phyloP scores from a whole-genome alignment of 2,329 filamentous ascomycete species.

The Magnaporthales sp. region DNA sequence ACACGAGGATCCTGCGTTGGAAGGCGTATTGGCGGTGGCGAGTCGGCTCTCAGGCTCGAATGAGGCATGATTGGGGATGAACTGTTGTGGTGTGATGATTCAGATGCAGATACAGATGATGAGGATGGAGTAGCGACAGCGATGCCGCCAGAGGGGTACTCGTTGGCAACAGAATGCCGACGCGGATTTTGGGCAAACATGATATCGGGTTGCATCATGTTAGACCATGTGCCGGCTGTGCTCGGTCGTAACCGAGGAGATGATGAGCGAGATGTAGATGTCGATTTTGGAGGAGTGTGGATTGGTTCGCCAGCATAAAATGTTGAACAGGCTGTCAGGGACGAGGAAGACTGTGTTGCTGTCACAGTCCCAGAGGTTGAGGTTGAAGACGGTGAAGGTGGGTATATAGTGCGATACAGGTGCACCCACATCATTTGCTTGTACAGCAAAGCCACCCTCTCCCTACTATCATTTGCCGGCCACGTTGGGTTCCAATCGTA shows the following conservation, averaged over 20 bases:
- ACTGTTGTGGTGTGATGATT: slow-evolving; percentile 3
- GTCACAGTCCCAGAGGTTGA: slow-evolving; percentile 11
- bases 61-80: background rate
- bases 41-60: slow-evolving; percentile 19
- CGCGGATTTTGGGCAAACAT: background rate
- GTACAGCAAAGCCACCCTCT: slow-evolving; percentile 48
- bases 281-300: slow-evolving; percentile 20
- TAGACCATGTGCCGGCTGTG: background rate
- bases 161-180: background rate
- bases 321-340: background rate
- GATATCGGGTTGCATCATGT: background rate
- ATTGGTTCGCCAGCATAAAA: background rate
- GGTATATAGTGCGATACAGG: slow-evolving; percentile 52
- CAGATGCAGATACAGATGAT: slow-evolving; percentile 17
- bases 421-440: slow-evolving; percentile 61
- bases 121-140: background rate
- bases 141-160: background rate
- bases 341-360: slow-evolving; percentile 9
- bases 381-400: slow-evolving; percentile 35
- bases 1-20: slow-evolving; percentile 42
- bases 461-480: slow-evolving; percentile 47
- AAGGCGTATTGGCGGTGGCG: slow-evolving; percentile 37
- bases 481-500: slow-evolving; percentile 63
- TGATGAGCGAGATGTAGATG: slow-evolving; percentile 23
- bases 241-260: slow-evolving; percentile 16